These are phyloP conservation scores for Aspergillus latus DNA, from an alignment of 2,329 filamentous ascomycete genomes.

Conservation along the genomic window DNA sequence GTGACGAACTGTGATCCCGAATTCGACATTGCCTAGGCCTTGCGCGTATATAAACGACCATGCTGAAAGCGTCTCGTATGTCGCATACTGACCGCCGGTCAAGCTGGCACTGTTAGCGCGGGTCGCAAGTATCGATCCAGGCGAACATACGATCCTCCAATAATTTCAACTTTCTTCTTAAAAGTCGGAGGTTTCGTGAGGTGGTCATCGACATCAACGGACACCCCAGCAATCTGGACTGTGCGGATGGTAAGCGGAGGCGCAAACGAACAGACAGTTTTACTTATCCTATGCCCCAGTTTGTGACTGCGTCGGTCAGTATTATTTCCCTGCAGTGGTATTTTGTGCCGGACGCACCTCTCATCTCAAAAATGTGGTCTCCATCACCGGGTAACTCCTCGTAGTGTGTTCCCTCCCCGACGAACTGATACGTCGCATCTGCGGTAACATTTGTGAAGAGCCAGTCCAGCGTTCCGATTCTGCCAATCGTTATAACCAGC, in stretches of 20 bases:
- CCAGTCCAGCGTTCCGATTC: constrained; percentile 61
- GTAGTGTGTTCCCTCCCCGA: constrained; percentile 49
- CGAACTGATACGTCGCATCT: constrained; percentile 56
- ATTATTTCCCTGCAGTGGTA: neutral
- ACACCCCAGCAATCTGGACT: constrained; percentile 57
- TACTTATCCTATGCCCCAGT: constrained; percentile 58
- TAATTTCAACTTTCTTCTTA: constrained; percentile 44
- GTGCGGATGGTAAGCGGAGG: constrained; percentile 24
- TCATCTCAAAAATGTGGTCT: constrained; percentile 54
- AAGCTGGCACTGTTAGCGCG: constrained; percentile 42
- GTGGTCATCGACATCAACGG: constrained; percentile 47
- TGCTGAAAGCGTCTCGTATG: constrained; percentile 58
- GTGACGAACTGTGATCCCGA: constrained; percentile 49
- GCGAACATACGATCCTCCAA: constrained; percentile 43
- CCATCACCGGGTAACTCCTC: constrained; percentile 42
- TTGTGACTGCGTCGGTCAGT: constrained; percentile 47
- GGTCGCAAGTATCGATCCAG: neutral
- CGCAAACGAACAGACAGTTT: neutral
- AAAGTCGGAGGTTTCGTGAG: constrained; percentile 47
- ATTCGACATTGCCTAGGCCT: constrained; percentile 60
- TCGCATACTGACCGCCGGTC: constrained; percentile 57
- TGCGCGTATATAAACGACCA: constrained; percentile 58
- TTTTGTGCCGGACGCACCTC: constrained; percentile 29
- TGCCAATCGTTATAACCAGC: constrained; percentile 20
- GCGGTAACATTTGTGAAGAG: constrained; percentile 61